These are phyloP conservation scores for Platanus orientalis DNA, from an alignment of 164 flowering plant species.

Conservation along the genomic window DNA sequence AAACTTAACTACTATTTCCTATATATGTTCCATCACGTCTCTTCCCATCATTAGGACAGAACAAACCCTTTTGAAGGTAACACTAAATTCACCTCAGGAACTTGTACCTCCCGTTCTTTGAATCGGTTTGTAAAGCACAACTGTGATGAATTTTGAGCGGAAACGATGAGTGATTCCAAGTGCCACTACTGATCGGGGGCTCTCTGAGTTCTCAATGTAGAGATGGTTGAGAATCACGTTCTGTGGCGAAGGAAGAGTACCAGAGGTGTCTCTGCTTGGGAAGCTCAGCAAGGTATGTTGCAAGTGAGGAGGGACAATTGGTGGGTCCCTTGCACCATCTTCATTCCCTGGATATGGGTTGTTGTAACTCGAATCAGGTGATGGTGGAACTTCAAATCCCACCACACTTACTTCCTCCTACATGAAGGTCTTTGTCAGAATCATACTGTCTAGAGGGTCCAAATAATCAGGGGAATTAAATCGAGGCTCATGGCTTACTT, in stretches of 20 bases:
- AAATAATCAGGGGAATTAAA: background rate
- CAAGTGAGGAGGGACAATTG: constrained; percentile 76
- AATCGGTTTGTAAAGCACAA: constrained; percentile 84
- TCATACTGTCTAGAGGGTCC: background rate
- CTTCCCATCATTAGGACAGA: background rate
- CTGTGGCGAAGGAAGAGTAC: constrained; percentile 58
- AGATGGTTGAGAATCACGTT: constrained; percentile 83
- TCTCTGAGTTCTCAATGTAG: constrained; percentile 78
- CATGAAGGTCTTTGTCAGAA: constrained; percentile 8
- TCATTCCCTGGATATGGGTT: constrained; percentile 57
- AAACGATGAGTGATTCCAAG: constrained; percentile 90
- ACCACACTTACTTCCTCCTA: constrained; percentile 71
- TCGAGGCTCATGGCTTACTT: constrained; percentile 28
- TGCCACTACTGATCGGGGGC: constrained; percentile 69
- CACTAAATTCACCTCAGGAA: constrained; percentile 6
- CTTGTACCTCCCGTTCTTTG: constrained; percentile 54
- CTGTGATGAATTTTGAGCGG: constrained; percentile 71
- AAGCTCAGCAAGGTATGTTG: constrained; percentile 58
- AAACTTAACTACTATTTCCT: constrained; percentile 5
- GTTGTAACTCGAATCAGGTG: constrained; percentile 89
- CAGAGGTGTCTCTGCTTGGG: constrained; percentile 46
- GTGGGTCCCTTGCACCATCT: constrained; percentile 84
- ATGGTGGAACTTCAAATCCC: constrained; percentile 83
- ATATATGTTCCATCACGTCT: background rate
- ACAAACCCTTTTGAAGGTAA: background rate